phyloP scores from a whole-genome alignment of 2,329 filamentous ascomycete genomes.

The Huntiella bhutanensis region DNA sequence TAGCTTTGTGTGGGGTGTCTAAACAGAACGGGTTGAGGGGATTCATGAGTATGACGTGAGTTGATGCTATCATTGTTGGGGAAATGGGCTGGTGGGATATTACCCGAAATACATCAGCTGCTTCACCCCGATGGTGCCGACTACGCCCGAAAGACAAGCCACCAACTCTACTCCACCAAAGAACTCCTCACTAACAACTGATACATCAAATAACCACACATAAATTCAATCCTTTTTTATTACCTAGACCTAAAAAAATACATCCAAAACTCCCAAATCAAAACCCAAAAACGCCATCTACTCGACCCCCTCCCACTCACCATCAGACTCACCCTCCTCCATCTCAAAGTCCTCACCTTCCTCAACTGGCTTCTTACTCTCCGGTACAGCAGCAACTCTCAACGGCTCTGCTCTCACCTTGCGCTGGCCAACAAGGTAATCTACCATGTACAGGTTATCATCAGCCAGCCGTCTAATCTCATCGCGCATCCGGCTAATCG shows the following conservation, averaged over 20 bases:
- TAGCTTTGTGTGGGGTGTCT: too few relatives aligned
- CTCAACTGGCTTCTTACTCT: constrained; percentile 12
- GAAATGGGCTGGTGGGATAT: too few relatives aligned
- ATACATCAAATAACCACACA: background rate
- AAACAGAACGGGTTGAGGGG: too few relatives aligned
- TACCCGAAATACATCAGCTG: too few relatives aligned
- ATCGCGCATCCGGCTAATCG: constrained; percentile 59
- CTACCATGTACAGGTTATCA: constrained; percentile 74
- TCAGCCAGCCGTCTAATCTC: constrained; percentile 71
- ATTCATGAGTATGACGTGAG: too few relatives aligned
- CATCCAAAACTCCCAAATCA: background rate
- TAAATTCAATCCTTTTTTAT: constrained; percentile 9
- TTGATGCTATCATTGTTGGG: too few relatives aligned
- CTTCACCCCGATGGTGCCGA: too few relatives aligned
- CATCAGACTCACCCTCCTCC: constrained; percentile 20
- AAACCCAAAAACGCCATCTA: constrained; percentile 8
- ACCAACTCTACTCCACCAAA: background rate
- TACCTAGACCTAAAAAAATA: constrained; percentile 9
- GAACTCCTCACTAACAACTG: background rate
- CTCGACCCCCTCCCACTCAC: constrained; percentile 12
- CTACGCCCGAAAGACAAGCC: too few relatives aligned
- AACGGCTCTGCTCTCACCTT: constrained; percentile 14
- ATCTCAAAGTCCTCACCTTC: constrained; percentile 17
- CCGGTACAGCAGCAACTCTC: constrained; percentile 13
- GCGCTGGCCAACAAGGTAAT: constrained; percentile 50